Base-by-base conservation (phyloP, 2,329 filamentous ascomycete genomes). In the Penicillium thymicola region DNA sequence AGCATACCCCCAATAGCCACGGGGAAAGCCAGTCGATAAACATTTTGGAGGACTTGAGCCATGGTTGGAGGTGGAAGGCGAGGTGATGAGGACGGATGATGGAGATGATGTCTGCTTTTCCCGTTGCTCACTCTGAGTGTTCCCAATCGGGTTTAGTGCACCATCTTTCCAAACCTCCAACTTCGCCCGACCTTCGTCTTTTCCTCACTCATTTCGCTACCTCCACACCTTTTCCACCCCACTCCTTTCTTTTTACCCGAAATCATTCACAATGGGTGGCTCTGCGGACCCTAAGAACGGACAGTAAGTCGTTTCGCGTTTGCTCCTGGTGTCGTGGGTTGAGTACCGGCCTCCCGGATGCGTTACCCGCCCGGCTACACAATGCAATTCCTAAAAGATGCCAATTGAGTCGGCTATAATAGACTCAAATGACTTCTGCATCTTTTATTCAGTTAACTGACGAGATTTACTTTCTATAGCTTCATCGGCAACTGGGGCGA, bases 401-500 rank as follows among this genome's bases (percentile, higher is more conserved):
- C 23, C 46, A 55, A 42, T 48, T 54, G 49, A 43, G 40, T 28
- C 14, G 10, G 16, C 14, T 16, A 21, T 2, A 37, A 21, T 11
- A 21, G 16, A 14, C 18, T 23, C 10, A 47, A 47, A 46, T 55
- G 36, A 25, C 21, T 46, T 11, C 44, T 53, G 11, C 1, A 1
- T 4, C 21, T 44, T 21, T 21, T 1, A 7, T 44, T 30, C 27
- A 40, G 41, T 46, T 50, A 45, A 58, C 69, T 75, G 59, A 76
- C 63, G 28, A 51, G 38, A 45, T 50, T 27, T 25, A 11, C 53
- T 59, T 59, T 37, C 21, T 61, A 65, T 67, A 92, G 89, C 74
- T 92, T 81, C 76, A 78, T 92, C 58, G 89, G 89, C 67, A 77
- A 78, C 75, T 93, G 89, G 88, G 89, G 89, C 70, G 78, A 80